These are phyloP conservation scores for Prunus fruticosa DNA, from an alignment of 306 rosid genomes.

Conservation along the genomic window DNA sequence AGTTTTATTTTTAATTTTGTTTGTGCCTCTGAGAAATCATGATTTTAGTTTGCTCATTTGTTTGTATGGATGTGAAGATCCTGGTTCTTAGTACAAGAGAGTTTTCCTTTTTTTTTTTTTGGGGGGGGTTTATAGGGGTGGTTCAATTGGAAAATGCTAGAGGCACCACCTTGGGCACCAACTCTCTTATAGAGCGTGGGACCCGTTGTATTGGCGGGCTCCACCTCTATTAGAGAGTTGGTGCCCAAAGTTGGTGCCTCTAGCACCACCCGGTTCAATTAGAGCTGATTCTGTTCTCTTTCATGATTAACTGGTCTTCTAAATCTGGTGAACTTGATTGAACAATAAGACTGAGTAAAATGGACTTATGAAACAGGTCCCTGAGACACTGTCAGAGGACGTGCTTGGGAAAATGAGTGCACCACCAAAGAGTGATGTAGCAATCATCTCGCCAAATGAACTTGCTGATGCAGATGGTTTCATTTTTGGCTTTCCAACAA, in stretches of 20 bases:
- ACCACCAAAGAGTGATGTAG: constrained; percentile 83
- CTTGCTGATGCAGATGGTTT: constrained; percentile 89
- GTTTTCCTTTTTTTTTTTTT: neutral
- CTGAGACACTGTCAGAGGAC: constrained; percentile 71
- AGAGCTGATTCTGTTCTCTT: neutral
- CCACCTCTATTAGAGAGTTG: too few relatives aligned
- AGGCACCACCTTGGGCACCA: too few relatives aligned
- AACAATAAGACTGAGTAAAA: constrained; percentile 14
- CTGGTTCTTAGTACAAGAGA: neutral
- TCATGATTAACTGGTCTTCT: neutral
- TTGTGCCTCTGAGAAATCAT: neutral
- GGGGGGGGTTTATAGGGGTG: too few relatives aligned
- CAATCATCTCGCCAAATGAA: constrained; percentile 65
- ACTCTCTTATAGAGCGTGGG: too few relatives aligned
- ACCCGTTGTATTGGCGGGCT: too few relatives aligned
- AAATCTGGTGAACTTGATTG: neutral
- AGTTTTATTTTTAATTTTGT: neutral
- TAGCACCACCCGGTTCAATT: neutral
- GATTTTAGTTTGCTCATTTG: neutral
- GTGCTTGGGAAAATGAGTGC: constrained; percentile 95
- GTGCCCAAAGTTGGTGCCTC: too few relatives aligned
- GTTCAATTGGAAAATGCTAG: too few relatives aligned
- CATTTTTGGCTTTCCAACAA: constrained; percentile 87
- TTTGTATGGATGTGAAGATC: neutral
- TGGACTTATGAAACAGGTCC: constrained; percentile 54